Conservation (phyloP, 345 rosid genomes). For the Ceriops zippeliana region DNA sequence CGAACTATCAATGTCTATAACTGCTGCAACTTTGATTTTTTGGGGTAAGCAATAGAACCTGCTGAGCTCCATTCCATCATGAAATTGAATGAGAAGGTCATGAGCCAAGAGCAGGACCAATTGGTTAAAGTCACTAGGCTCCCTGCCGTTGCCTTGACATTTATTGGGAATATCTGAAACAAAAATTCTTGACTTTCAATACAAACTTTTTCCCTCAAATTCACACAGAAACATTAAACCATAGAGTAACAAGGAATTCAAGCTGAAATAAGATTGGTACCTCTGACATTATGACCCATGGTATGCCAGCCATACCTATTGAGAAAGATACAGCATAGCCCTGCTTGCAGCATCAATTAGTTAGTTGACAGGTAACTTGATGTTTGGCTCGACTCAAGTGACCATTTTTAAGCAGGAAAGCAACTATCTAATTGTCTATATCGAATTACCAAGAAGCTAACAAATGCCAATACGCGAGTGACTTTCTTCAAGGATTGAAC, state of each 20-base stretch:
- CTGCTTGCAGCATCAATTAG: constrained; percentile 14
- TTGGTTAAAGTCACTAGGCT: constrained; percentile 43
- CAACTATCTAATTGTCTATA: background rate
- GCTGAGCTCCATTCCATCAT: constrained; percentile 51
- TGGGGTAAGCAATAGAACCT: constrained; percentile 18
- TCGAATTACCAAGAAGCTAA: constrained; percentile 33
- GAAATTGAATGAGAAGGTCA: constrained; percentile 42
- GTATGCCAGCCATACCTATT: constrained; percentile 50
- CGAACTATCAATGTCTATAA: too few relatives aligned
- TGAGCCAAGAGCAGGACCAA: constrained; percentile 52
- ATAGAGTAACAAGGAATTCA: background rate
- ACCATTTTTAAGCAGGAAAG: background rate
- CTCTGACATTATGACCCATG: constrained; percentile 73
- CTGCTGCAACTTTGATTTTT: too few relatives aligned
- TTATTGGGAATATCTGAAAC: constrained; percentile 69
- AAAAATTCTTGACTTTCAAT: background rate
- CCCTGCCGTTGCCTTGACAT: constrained; percentile 63
- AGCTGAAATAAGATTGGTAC: constrained; percentile 17
- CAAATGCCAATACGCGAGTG: constrained; percentile 23
- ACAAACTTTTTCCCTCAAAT: background rate
- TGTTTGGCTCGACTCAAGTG: background rate
- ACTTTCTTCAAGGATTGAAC: constrained; percentile 12
- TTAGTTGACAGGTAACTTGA: background rate
- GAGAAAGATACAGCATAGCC: constrained; percentile 29
- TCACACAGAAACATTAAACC: background rate